Evolutionary conservation across 805 yeast genomes (phyloP).

Genomic region (Nakazawaea ambrosiae): DNA sequence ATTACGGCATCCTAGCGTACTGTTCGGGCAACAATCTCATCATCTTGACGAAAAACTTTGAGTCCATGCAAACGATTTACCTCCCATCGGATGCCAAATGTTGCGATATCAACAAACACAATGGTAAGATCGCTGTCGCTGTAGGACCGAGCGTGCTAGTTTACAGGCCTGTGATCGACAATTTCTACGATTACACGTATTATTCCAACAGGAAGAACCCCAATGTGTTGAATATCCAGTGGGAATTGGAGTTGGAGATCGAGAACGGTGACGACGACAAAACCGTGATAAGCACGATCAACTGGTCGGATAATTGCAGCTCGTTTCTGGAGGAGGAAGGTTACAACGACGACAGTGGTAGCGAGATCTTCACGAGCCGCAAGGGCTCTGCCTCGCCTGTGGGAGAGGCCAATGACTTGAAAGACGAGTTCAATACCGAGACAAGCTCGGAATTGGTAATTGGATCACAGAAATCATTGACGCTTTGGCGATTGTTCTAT

Average conservation of each 20-base stretch:
- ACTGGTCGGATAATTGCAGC: slow-evolving; percentile 29
- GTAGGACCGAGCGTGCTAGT: slow-evolving; percentile 35
- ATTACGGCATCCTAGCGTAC: slow-evolving; percentile 58
- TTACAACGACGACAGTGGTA: neutral
- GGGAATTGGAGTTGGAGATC: slow-evolving; percentile 23
- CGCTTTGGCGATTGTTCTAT: slow-evolving; percentile 44
- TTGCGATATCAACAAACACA: slow-evolving; percentile 52
- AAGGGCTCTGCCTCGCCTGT: neutral
- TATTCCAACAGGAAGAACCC: slow-evolving; percentile 23
- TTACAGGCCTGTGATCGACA: slow-evolving; percentile 52
- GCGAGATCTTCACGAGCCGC: neutral
- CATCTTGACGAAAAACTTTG: slow-evolving; percentile 43
- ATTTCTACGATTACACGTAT: slow-evolving; percentile 27
- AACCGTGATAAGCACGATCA: slow-evolving; percentile 22
- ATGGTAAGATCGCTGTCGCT: slow-evolving; percentile 59
- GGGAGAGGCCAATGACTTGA: too few relatives aligned
- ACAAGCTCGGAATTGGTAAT: slow-evolving; percentile 47
- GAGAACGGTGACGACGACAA: slow-evolving; percentile 16
- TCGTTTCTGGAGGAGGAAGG: slow-evolving; percentile 19
- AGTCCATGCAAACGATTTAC: slow-evolving; percentile 69
- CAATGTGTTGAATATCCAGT: slow-evolving; percentile 22
- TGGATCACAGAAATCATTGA: slow-evolving; percentile 46
- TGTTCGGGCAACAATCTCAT: slow-evolving; percentile 87
- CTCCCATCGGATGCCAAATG: slow-evolving; percentile 59
- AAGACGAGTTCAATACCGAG: slow-evolving; percentile 28